These are phyloP conservation scores for Leccinum sublutescens DNA, from an alignment of 768 basidiomycete species.

Conservation along the genomic window DNA sequence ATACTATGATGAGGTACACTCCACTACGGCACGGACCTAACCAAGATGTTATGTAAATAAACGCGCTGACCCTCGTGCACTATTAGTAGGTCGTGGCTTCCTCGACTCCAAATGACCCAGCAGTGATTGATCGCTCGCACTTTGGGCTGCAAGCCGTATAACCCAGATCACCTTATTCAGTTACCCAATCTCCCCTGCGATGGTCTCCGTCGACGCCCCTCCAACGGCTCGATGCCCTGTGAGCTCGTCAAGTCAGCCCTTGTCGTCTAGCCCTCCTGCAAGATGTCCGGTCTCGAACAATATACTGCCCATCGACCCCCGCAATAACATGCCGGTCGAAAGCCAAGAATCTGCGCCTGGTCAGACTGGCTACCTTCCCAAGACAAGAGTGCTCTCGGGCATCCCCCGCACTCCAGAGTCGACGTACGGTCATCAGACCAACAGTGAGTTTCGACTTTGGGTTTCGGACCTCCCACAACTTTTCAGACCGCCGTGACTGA, in stretches of 20 bases:
- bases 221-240: neutral
- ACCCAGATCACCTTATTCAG: neutral
- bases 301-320: neutral
- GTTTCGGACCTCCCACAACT: neutral
- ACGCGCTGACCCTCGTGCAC: neutral
- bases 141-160: neutral
- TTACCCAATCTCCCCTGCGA: neutral
- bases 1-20: too few species aligned
- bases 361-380: conserved; percentile 1
- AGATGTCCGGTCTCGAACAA: conserved; percentile 5
- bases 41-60: neutral
- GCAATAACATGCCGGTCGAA: conserved; percentile 15
- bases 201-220: neutral
- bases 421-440: conserved; percentile 11
- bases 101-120: neutral
- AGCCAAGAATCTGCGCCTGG: conserved; percentile 4
- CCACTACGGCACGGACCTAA: neutral
- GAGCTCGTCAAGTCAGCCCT: neutral
- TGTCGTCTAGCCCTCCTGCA: conserved; percentile 3
- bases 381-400: conserved; percentile 1
- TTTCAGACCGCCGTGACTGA: neutral
- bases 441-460: neutral
- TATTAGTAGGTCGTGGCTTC: neutral
- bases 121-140: neutral
- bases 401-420: conserved; percentile 12